Evolutionary conservation across 1,284 basidiomycete genomes (phyloP), one percentile per base, ranked within the genome.

Genomic region (Mycosarcoma mackinlayi): DNA sequence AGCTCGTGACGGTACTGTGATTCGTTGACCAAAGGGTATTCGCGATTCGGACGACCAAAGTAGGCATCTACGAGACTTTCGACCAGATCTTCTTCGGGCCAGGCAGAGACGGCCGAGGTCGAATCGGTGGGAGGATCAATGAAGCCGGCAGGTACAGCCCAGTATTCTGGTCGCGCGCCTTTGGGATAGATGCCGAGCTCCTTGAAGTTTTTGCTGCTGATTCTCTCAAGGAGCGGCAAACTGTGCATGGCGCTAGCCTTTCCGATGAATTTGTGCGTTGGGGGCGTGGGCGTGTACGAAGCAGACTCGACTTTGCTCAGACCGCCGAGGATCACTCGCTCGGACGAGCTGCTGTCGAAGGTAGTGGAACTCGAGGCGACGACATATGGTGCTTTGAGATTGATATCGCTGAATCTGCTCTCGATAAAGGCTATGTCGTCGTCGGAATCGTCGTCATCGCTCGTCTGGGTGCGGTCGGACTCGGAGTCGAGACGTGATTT

Each of bases 11-110:
- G 61, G 38, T 63, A 76, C 6, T 57, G 35, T 2, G 50, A 31
- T 51, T 78, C 76, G 65, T 76, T 76, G 42, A 79, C n/a, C 24
- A 78, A 38, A 10, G 78, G 78, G 23, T 48, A 66, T 1, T 78
- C 62, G 39, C 48, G 66, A 33, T 78, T 75, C 14, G 47, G 19
- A 11, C 73, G 73, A 14, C 30, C 47, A 47, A 79, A 79, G 60
- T 70, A 79, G 9, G 64, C 57, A 37, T 76, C 54, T 30, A 78
- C 35, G 13, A 79, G 62, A 47, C 34, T 55, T 2, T 51, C 44
- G 27, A 68, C 71, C 5, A 79, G 59, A 35, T 78, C 78, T 2
- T 41, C 34, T 7, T 50, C 63, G 1, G 78, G 78, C 75, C 75
- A 79, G 14, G 58, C 49, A 6, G 52, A 33, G 10, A 40, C 33